Percentiles rank a stretch among this genome's conserved stretches.
Evolutionary conservation across 257 asterid species (phyloP).

Genomic region (Sherardia arvensis): DNA sequence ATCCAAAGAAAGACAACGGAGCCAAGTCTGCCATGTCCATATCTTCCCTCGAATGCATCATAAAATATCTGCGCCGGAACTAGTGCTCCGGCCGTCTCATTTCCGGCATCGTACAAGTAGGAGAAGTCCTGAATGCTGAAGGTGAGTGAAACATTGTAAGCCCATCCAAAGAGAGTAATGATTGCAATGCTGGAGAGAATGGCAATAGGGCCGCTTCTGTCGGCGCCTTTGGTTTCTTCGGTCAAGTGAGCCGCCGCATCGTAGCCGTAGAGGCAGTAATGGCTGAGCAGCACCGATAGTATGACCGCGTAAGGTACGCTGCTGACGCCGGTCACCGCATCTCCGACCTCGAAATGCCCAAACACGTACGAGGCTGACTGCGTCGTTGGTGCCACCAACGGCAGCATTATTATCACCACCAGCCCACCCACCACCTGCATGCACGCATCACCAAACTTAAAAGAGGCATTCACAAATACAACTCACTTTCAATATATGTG

Average conservation of each 20-base stretch:
- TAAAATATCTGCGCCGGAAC: constrained; percentile 40
- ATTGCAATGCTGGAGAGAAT: constrained; percentile 40
- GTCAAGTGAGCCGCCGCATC: constrained; percentile 46
- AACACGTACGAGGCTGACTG: constrained; percentile 40
- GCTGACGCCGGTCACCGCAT: constrained; percentile 27
- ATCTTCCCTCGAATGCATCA: constrained; percentile 36
- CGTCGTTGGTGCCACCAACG: constrained; percentile 28
- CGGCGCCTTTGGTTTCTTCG: constrained; percentile 45
- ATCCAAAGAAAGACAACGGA: constrained; percentile 24
- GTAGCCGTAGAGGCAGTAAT: constrained; percentile 35
- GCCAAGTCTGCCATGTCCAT: constrained; percentile 15
- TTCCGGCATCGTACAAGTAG: constrained; percentile 23
- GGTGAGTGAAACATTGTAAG: constrained; percentile 36
- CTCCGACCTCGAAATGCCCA: constrained; percentile 24
- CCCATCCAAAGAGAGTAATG: constrained; percentile 38
- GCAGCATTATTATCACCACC: constrained; percentile 34
- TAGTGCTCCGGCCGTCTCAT: constrained; percentile 35
- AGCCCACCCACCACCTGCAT: constrained; percentile 34
- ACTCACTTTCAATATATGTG: too few species aligned
- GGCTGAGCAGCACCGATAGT: constrained; percentile 28
- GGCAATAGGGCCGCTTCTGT: constrained; percentile 40
- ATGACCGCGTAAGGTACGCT: constrained; percentile 33
- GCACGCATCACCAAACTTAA: too few species aligned
- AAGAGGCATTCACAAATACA: too few species aligned
- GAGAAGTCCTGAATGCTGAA: constrained; percentile 51